Evolutionary conservation across 2,329 filamentous ascomycete genomes (phyloP).

Genomic region (Alternaria sp.): DNA sequence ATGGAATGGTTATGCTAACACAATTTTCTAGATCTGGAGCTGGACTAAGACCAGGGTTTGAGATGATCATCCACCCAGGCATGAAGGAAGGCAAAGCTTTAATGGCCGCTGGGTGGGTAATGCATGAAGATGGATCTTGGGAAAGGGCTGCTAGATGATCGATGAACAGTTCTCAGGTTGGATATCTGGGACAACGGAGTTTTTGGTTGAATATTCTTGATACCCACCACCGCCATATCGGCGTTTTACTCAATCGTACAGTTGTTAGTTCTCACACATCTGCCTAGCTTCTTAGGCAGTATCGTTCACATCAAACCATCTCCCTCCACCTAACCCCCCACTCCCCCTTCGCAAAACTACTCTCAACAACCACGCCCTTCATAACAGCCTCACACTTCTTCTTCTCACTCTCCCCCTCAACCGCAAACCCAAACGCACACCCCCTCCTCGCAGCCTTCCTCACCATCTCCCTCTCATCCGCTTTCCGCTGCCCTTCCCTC

Average conservation of each 20-base stretch:
- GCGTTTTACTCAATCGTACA: conserved; percentile 8
- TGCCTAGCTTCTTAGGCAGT: background rate
- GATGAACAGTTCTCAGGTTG: background rate
- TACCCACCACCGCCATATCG: conserved; percentile 21
- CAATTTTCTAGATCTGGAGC: conserved; percentile 29
- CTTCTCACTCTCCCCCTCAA: conserved; percentile 33
- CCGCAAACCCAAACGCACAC: conserved; percentile 61
- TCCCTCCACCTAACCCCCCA: conserved; percentile 66
- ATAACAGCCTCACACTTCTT: conserved; percentile 66
- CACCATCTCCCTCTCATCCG: conserved; percentile 63
- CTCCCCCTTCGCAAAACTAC: conserved; percentile 66
- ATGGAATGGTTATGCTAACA: conserved; percentile 12
- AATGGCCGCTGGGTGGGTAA: conserved; percentile 8
- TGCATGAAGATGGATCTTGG: conserved; percentile 6
- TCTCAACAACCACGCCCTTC: conserved; percentile 64
- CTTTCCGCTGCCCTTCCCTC: conserved; percentile 56
- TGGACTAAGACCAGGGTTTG: conserved; percentile 37
- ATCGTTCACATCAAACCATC: conserved; percentile 13
- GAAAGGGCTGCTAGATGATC: background rate
- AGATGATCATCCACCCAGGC: conserved; percentile 24
- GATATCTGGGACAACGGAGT: background rate
- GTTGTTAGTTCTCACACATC: background rate
- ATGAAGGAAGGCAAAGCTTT: conserved; percentile 26
- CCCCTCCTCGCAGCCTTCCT: conserved; percentile 67
- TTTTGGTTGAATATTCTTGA: conserved; percentile 18